Evolutionary conservation across 345 rosid species (phyloP).

Genomic region (Salix exigua): DNA sequence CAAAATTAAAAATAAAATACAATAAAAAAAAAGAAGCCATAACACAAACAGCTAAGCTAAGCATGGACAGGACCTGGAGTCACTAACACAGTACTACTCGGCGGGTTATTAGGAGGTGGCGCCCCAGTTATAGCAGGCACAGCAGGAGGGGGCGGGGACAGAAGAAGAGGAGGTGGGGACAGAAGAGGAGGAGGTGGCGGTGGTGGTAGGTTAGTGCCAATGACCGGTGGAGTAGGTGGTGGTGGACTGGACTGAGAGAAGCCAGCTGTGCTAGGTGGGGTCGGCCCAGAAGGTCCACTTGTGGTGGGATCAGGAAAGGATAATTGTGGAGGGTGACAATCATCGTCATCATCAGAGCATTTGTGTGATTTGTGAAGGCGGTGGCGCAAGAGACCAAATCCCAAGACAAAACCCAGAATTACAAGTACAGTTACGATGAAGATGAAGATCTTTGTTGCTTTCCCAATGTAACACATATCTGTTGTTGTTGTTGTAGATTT

Average conservation of each 20-base stretch:
- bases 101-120: slow-evolving; percentile 51
- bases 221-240: slow-evolving; percentile 28
- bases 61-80: slow-evolving; percentile 66
- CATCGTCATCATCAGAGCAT: slow-evolving; percentile 59
- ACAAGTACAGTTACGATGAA: slow-evolving; percentile 69
- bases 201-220: slow-evolving; percentile 24
- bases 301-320: neutral
- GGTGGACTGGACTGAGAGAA: slow-evolving; percentile 8
- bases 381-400: slow-evolving; percentile 62
- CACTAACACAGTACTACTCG: slow-evolving; percentile 37
- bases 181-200: slow-evolving; percentile 36
- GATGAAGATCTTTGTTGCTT: slow-evolving; percentile 98
- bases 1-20: no score
- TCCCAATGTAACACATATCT: slow-evolving; percentile 79
- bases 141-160: slow-evolving; percentile 23
- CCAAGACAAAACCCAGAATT: slow-evolving; percentile 67
- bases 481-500: neutral
- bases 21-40: neutral
- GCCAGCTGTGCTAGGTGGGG: slow-evolving; percentile 25
- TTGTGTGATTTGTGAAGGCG: slow-evolving; percentile 34
- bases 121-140: slow-evolving; percentile 32
- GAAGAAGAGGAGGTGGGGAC: neutral
- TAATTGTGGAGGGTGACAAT: slow-evolving; percentile 28
- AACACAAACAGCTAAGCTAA: slow-evolving; percentile 19
- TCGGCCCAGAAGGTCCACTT: slow-evolving; percentile 18